Percentiles rank a stretch among this genome's conserved stretches.
These are phyloP conservation scores for Camelina neglecta DNA, from an alignment of 345 rosid species.

Conservation along the genomic window DNA sequence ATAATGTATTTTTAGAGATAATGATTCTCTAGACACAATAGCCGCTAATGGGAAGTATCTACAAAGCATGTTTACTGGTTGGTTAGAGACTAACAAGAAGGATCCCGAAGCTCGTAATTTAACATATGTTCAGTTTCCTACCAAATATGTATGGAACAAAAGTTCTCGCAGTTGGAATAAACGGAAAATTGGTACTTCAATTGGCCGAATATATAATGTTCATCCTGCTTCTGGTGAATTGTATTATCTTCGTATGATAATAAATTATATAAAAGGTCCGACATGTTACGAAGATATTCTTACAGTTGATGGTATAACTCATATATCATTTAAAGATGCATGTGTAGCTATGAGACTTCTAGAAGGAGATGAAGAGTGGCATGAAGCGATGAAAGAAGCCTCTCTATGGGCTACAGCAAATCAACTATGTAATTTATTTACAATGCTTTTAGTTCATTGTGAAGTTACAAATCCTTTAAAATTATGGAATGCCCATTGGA, in stretches of 20 bases:
- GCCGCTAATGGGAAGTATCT: background rate
- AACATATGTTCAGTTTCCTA: background rate
- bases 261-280: background rate
- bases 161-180: background rate
- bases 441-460: background rate
- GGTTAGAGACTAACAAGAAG: background rate
- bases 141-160: conserved; percentile 4
- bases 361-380: background rate
- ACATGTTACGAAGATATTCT: background rate
- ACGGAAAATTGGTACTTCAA: background rate
- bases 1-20: background rate
- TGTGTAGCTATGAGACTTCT: background rate
- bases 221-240: background rate
- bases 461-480: background rate
- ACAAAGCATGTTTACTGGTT: background rate
- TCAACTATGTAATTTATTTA: background rate
- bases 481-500: background rate
- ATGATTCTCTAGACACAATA: background rate
- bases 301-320: background rate
- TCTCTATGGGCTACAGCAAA: background rate
- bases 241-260: background rate
- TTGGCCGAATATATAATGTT: background rate
- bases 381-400: background rate
- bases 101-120: background rate
- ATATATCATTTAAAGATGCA: background rate